Base-by-base conservation (phyloP, 805 yeast genomes). In the Ogataea zsoltii region DNA sequence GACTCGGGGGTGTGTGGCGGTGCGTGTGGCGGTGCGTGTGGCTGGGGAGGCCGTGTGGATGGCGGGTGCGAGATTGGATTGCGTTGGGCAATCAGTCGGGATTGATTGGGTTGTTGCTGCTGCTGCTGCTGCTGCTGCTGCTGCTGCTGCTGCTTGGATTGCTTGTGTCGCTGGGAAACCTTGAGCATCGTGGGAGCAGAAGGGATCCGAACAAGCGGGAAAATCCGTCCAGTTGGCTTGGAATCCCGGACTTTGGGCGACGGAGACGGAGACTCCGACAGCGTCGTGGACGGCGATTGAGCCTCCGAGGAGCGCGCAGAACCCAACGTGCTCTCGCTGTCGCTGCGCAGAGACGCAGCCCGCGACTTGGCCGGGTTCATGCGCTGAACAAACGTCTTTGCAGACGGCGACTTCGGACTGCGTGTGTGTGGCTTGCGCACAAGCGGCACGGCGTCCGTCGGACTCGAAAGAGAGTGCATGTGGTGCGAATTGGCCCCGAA, bases 401-500 rank as follows among this genome's bases (percentile, higher is more conserved):
- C 43, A 11, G 57, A 17, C n/a, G 65, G 61, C 2, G 64, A 53
- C 30, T 37, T 39, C 3, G 59, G 61, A 13, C 44, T 36, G 25
- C 41, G 42, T 10, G 41, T 45, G 12, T 44, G 48, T 10, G 49
- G 32, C 33, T 40, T 44, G 14, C 49, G 28, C 4, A 45, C 12
- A 10, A 44, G 26, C 3, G 45, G 12, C 11, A 45, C 17, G 12
- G 50, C 41, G 41, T 56, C 63, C 23, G 46, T 44, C 11, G 66
- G 64, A 29, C 57, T 60, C 4, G 65, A 61, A n/a, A 50, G 44
- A 1, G 65, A 58, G 38, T 61, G 63, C 2, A 35, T 18, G 46
- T 61, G 64, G n/a, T 42, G 41, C 6, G 53, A 33, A 14, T 37
- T 41, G 18, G 29, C 38, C 6, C 37, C 19, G 12, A 31, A 34